A percentile compares a stretch with the other conserved stretches of the same genome.
Evolutionary conservation across 2,329 filamentous ascomycete species (phyloP).

Genomic region (Colletotrichum brevisporum): DNA sequence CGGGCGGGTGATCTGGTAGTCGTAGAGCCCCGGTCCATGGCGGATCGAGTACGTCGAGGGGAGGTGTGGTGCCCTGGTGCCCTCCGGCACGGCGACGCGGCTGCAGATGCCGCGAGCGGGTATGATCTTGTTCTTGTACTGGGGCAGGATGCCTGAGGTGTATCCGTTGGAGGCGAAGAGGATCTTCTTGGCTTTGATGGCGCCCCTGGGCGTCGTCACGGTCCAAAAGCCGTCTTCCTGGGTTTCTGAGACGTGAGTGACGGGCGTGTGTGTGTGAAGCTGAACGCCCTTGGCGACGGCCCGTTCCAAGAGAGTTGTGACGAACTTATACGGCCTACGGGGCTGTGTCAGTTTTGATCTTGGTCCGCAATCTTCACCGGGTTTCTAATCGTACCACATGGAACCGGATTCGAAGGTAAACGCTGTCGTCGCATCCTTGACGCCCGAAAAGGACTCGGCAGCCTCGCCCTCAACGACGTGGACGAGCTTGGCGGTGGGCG

Average conservation of each 20-base stretch:
- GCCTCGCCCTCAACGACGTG: slow-evolving; percentile 38
- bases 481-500: slow-evolving; percentile 30
- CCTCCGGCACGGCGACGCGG: slow-evolving; percentile 45
- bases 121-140: slow-evolving; percentile 72
- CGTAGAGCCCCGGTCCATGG: slow-evolving; percentile 42
- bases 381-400: slow-evolving; percentile 52
- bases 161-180: slow-evolving; percentile 79
- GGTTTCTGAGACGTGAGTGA: slow-evolving; percentile 40
- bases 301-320: slow-evolving; percentile 62
- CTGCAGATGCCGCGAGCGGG: slow-evolving; percentile 68
- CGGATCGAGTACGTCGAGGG: slow-evolving; percentile 46
- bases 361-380: background rate
- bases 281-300: slow-evolving; percentile 52
- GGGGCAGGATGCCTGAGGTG: slow-evolving; percentile 71
- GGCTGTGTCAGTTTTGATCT: background rate
- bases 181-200: slow-evolving; percentile 65
- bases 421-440: slow-evolving; percentile 53
- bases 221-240: slow-evolving; percentile 42
- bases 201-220: slow-evolving; percentile 66
- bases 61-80: slow-evolving; percentile 40
- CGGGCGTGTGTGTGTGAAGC: slow-evolving; percentile 40
- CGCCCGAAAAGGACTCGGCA: slow-evolving; percentile 52
- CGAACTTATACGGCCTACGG: slow-evolving; percentile 67
- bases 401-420: slow-evolving; percentile 50
- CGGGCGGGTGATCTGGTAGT: slow-evolving; percentile 59